Conservation (phyloP, 352 stramenopile species). For the Pythium scleroteichum region DNA sequence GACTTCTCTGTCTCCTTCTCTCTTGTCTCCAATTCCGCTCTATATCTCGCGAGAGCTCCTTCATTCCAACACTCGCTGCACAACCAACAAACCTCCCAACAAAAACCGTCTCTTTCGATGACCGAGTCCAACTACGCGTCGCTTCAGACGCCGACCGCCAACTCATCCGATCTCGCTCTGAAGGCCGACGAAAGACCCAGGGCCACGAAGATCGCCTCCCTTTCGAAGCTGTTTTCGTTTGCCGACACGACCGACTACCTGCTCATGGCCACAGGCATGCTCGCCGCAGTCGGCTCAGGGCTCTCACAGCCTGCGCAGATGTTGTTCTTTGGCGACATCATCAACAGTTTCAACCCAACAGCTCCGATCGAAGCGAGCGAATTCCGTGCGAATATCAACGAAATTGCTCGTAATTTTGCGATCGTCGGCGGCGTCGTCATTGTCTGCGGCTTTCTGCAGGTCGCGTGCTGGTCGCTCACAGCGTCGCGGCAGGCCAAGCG, state of each 20-base stretch:
- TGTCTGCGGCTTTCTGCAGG: neutral
- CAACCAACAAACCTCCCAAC: no score
- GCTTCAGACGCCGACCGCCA: no score
- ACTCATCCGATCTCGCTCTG: no score
- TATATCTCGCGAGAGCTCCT: no score
- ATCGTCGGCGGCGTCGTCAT: neutral
- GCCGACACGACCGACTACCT: constrained; percentile 8
- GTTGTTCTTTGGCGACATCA: constrained; percentile 62
- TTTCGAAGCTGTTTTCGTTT: neutral
- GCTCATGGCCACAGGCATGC: constrained; percentile 52
- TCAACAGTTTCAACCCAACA: constrained; percentile 68
- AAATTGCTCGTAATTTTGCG: neutral
- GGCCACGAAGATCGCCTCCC: neutral
- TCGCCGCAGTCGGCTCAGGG: constrained; percentile 42
- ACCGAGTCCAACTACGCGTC: no score
- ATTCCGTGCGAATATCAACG: constrained; percentile 12
- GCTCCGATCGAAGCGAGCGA: constrained; percentile 28
- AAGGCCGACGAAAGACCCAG: no score
- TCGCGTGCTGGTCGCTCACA: constrained; percentile 7
- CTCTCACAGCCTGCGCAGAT: constrained; percentile 66
- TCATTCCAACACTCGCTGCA: no score
- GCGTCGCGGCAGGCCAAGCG: constrained; percentile 7
- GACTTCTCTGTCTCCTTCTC: no score
- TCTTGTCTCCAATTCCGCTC: no score
- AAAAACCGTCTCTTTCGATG: no score